These are phyloP conservation scores for Syzygium aromaticum DNA, from an alignment of 345 rosid species.

Conservation along the genomic window DNA sequence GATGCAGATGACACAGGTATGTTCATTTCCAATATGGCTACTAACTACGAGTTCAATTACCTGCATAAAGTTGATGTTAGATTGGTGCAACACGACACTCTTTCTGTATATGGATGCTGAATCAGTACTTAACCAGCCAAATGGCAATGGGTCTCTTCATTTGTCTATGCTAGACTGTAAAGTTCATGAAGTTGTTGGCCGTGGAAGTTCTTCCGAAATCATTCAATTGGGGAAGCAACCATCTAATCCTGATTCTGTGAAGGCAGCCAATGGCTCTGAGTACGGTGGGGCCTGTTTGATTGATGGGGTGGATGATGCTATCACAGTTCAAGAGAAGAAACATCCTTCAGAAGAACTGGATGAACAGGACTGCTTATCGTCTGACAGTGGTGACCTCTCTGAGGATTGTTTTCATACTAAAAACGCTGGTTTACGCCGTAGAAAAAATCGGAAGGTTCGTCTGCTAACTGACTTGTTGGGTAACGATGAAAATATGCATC, in stretches of 20 bases:
- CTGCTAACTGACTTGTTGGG: conserved; percentile 67
- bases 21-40: background rate
- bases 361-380: conserved; percentile 30
- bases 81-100: background rate
- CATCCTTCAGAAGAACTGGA: conserved; percentile 24
- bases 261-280: conserved; percentile 11
- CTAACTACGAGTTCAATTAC: background rate
- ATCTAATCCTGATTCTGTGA: background rate
- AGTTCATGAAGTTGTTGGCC: conserved; percentile 14
- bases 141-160: conserved; percentile 13
- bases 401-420: conserved; percentile 17
- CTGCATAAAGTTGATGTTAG: background rate
- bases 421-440: conserved; percentile 38
- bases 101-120: conserved; percentile 10
- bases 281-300: conserved; percentile 16
- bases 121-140: conserved; percentile 18
- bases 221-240: conserved; percentile 11
- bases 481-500: conserved; percentile 21
- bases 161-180: conserved; percentile 4
- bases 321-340: conserved; percentile 14
- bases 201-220: conserved; percentile 8
- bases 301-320: conserved; percentile 19
- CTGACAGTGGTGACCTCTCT: conserved; percentile 45
- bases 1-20: conserved; percentile 26
- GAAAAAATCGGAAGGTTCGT: conserved; percentile 59